Percentiles rank a stretch among this genome's conserved stretches.
Evolutionary conservation across 805 yeast genomes (phyloP).

Genomic region (Pichia kluyveri): DNA sequence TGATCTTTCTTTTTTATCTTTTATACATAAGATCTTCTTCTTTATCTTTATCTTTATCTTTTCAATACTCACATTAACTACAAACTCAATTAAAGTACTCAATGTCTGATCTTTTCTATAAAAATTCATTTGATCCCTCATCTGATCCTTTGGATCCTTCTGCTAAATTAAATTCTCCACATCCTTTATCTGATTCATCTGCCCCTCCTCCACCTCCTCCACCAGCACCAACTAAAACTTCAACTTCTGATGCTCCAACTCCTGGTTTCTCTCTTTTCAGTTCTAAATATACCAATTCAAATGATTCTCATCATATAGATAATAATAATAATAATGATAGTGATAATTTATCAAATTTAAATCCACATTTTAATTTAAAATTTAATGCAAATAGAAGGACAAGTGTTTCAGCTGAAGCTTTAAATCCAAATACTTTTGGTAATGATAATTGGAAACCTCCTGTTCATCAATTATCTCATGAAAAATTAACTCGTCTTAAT

Average conservation of each 20-base stretch:
- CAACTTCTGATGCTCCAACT: not conserved
- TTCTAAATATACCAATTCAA: too few relatives aligned
- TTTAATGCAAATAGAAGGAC: constrained; percentile 74
- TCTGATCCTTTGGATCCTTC: constrained; percentile 7
- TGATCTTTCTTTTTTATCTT: too few relatives aligned
- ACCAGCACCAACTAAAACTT: too few relatives aligned
- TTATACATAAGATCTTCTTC: too few relatives aligned
- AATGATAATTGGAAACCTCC: constrained; percentile 70
- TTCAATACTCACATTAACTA: too few relatives aligned
- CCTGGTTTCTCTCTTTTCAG: not conserved
- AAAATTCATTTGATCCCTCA: constrained; percentile 5
- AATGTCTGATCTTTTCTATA: not conserved
- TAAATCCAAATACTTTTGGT: constrained; percentile 63
- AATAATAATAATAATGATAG: constrained; percentile 16
- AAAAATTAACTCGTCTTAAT: constrained; percentile 61
- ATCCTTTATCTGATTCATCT: not conserved
- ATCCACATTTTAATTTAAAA: not conserved
- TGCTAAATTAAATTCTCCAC: not conserved
- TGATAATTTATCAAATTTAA: constrained; percentile 8
- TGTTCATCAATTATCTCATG: constrained; percentile 48
- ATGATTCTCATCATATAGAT: too few relatives aligned
- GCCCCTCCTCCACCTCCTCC: too few relatives aligned
- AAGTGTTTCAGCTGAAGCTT: constrained; percentile 83
- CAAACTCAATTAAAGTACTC: not conserved
- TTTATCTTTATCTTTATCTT: too few relatives aligned